phyloP scores from a whole-genome alignment of 495 filamentous ascomycete genomes.

The Penicillium macrosclerotiorum region DNA sequence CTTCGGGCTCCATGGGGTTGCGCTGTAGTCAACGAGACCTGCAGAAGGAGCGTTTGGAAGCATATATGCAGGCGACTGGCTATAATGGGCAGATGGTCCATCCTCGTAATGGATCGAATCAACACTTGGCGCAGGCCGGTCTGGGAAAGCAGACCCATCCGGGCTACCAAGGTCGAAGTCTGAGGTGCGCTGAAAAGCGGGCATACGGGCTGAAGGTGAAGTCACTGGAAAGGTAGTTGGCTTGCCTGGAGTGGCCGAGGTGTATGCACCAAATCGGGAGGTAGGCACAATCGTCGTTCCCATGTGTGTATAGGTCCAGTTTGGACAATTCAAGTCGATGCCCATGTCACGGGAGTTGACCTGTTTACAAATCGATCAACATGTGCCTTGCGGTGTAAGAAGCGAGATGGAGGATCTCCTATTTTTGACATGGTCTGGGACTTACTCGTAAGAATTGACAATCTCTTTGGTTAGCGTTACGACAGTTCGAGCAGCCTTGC shows the following conservation, averaged over 20 bases:
- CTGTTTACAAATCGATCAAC: constrained; percentile 1
- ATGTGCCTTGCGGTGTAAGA: background rate
- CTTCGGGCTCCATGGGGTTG: constrained; percentile 25
- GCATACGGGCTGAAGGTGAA: constrained; percentile 17
- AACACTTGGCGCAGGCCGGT: constrained; percentile 18
- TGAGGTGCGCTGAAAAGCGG: constrained; percentile 18
- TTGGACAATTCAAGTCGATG: constrained; percentile 22
- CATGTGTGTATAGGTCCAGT: constrained; percentile 32
- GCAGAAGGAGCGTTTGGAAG: constrained; percentile 25
- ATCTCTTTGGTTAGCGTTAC: constrained; percentile 61
- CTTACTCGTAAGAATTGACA: constrained; percentile 82
- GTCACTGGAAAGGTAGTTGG: constrained; percentile 13
- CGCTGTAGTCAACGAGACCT: constrained; percentile 25
- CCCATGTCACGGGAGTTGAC: constrained; percentile 20
- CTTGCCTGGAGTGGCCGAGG: constrained; percentile 16
- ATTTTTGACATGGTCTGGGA: background rate
- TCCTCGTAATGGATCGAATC: constrained; percentile 34
- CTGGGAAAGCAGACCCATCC: constrained; percentile 19
- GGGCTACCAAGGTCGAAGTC: constrained; percentile 27
- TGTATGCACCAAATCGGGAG: constrained; percentile 22
- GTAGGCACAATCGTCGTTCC: constrained; percentile 16
- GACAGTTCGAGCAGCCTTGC: constrained; percentile 79
- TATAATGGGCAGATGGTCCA: constrained; percentile 24
- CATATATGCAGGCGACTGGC: constrained; percentile 30
- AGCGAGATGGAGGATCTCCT: background rate